Conservation (phyloP, 306 rosid species). For the Vigna reflexopilosa region DNA sequence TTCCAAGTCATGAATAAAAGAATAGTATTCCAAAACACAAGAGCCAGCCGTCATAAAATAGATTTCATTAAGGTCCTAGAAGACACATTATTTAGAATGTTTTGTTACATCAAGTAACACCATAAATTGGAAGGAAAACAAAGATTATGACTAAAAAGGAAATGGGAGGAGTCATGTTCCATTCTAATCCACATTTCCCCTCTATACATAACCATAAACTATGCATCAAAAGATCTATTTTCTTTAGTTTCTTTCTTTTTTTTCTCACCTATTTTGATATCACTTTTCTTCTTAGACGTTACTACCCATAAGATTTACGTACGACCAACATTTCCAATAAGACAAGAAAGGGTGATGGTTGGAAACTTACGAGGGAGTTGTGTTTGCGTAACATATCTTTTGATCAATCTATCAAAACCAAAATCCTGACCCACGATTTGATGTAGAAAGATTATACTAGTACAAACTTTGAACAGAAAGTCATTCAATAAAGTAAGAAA, state of each 20-base stretch:
- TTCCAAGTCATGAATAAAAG: no score
- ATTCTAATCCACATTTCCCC: no score
- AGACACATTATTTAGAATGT: no score
- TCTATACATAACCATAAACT: no score
- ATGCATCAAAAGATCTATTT: neutral
- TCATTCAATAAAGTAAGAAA: neutral
- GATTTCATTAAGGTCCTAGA: no score
- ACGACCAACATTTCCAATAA: slow-evolving; percentile 4
- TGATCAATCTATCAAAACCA: slow-evolving; percentile 9
- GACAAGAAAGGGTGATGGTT: slow-evolving; percentile 1
- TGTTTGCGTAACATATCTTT: slow-evolving; percentile 30
- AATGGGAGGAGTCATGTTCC: no score
- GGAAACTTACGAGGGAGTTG: neutral
- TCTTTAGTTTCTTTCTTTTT: no score
- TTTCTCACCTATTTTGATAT: neutral
- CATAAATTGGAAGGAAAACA: no score
- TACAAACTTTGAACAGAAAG: neutral
- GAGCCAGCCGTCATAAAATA: no score
- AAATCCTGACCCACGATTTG: slow-evolving; percentile 13
- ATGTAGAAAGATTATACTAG: neutral
- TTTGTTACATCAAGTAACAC: no score
- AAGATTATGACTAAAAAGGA: no score
- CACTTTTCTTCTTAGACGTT: neutral
- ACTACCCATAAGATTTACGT: neutral
- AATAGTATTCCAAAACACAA: no score